A percentile compares a stretch with the other conserved stretches of the same genome.
phyloP scores from a whole-genome alignment of 23 red algal species.

The Cyanidioschyzon merolae region DNA sequence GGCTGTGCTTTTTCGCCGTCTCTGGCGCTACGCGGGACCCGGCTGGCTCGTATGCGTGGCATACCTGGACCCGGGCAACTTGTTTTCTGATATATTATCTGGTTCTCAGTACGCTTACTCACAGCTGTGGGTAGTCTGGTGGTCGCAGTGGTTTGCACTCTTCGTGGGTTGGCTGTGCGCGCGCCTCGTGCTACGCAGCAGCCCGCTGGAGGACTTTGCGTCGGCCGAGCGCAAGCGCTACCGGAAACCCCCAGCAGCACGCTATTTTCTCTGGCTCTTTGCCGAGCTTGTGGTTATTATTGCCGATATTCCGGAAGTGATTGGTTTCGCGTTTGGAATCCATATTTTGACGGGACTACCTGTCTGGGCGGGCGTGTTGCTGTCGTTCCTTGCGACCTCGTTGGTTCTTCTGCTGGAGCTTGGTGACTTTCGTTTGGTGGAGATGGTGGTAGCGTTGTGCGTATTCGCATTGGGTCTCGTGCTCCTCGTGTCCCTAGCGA shows the following conservation, averaged over 20 bases:
- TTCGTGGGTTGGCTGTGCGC: constrained; percentile 6
- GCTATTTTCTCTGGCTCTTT: constrained; percentile 4
- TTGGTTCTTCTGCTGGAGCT: constrained; percentile 11
- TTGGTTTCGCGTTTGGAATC: constrained; percentile 3
- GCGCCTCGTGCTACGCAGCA: not conserved
- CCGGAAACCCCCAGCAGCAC: not conserved
- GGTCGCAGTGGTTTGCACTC: constrained; percentile 13
- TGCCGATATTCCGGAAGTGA: constrained; percentile 16
- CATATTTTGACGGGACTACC: not conserved
- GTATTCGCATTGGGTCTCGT: not conserved
- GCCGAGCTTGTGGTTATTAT: constrained; percentile 4
- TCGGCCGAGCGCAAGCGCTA: not conserved
- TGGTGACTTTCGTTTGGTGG: constrained; percentile 4
- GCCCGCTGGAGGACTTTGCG: constrained; percentile 8
- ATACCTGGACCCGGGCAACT: constrained; percentile 15
- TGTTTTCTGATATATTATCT: not conserved
- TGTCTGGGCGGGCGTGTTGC: constrained; percentile 15
- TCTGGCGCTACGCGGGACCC: constrained; percentile 4
- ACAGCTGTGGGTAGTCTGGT: constrained; percentile 22
- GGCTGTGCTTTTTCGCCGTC: not conserved
- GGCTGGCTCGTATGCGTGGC: constrained; percentile 15
- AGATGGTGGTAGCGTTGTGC: not conserved
- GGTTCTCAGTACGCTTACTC: constrained; percentile 16
- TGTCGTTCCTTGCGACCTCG: not conserved
- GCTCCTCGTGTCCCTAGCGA: not conserved